Conservation (phyloP, 2,329 filamentous ascomycete genomes). For the Lecanicillium sp. region DNA sequence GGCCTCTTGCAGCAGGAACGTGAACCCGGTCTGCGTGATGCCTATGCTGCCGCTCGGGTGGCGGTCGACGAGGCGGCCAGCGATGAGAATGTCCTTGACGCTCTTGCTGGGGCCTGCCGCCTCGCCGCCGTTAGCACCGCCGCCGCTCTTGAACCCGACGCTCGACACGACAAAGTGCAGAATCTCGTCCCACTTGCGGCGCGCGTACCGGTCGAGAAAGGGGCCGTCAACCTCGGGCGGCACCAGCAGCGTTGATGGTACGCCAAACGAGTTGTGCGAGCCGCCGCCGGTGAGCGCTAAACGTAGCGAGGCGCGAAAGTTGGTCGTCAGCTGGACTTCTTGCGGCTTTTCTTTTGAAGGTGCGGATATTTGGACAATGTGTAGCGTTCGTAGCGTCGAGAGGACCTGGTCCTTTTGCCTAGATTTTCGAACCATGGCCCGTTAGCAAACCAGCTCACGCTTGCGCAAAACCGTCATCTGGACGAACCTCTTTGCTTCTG, state of each 20-base stretch:
- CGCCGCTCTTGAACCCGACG: constrained; percentile 46
- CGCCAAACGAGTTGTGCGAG: constrained; percentile 80
- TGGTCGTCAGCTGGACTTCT: constrained; percentile 69
- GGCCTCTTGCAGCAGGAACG: constrained; percentile 87
- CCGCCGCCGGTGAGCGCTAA: constrained; percentile 84
- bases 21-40: constrained; percentile 91
- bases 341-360: constrained; percentile 55
- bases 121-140: constrained; percentile 37
- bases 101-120: constrained; percentile 56
- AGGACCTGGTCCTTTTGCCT: constrained; percentile 80
- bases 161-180: constrained; percentile 89
- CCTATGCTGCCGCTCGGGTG: constrained; percentile 56
- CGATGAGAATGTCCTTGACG: constrained; percentile 76
- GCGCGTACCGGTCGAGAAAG: constrained; percentile 78
- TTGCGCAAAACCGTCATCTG: neutral
- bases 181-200: constrained; percentile 90
- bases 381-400: constrained; percentile 72
- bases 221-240: constrained; percentile 57
- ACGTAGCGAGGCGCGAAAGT: constrained; percentile 77
- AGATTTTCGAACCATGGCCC: too few relatives aligned
- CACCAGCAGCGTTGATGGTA: constrained; percentile 62
- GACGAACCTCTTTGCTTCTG: constrained; percentile 39
- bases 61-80: constrained; percentile 70
- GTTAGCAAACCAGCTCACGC: too few relatives aligned
- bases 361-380: constrained; percentile 66